Percentiles rank a stretch among this genome's conserved stretches.
These are phyloP conservation scores for Fragosphaeria purpurea DNA, from an alignment of 2,329 filamentous ascomycete genomes.

Conservation along the genomic window DNA sequence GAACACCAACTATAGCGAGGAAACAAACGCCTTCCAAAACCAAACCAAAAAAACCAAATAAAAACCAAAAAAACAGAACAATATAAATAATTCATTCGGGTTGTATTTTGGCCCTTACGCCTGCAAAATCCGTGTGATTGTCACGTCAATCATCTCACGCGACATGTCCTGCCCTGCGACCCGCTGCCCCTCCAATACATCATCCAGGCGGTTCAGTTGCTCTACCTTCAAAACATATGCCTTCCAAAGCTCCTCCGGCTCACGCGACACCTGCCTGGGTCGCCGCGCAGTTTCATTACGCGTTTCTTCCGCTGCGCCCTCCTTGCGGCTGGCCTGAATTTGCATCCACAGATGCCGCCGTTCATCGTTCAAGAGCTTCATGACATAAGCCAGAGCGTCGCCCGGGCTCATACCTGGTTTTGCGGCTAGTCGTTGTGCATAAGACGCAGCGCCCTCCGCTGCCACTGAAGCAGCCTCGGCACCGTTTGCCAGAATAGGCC, in stretches of 20 bases:
- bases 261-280: constrained; percentile 8
- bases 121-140: constrained; percentile 42
- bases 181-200: constrained; percentile 75
- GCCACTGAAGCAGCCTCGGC: no score
- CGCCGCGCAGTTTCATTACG: constrained; percentile 4
- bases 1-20: not conserved
- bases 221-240: constrained; percentile 15
- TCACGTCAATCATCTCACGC: constrained; percentile 53
- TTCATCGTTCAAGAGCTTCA: constrained; percentile 75
- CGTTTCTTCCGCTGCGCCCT: constrained; percentile 4
- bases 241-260: constrained; percentile 13
- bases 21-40: not conserved
- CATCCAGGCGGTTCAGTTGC: constrained; percentile 51
- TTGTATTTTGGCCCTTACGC: not conserved
- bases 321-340: constrained; percentile 41
- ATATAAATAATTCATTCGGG: not conserved
- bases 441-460: no score
- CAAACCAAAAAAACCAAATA: not conserved
- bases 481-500: constrained; percentile 2
- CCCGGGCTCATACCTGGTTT: constrained; percentile 36
- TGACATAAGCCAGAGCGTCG: constrained; percentile 67
- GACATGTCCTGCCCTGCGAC: constrained; percentile 52
- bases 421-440: not conserved
- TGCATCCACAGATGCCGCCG: constrained; percentile 64
- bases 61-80: not conserved